Evolutionary conservation across 257 asterid species (phyloP), one percentile per base, ranked within the genome.

Genomic region (Petunia axillaris): DNA sequence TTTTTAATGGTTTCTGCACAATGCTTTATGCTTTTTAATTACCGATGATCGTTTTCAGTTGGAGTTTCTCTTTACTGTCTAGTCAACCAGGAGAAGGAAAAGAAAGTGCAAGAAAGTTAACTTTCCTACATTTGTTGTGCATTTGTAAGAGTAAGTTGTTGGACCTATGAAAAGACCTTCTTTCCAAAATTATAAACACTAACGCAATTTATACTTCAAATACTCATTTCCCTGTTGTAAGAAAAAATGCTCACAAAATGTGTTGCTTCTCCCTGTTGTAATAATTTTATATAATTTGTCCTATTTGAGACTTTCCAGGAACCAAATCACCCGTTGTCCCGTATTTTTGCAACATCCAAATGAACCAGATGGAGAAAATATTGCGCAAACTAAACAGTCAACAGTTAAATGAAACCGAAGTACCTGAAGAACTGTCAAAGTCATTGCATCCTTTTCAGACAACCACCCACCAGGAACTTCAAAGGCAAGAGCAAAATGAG

Each of bases 401-500:
- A 50, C 48, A 50, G 3, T 73, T 73, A 35, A 35, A 25, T 50
- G 77, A 73, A 73, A 48, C 60, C 3, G 8, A 7, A 64, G 60
- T 85, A 94, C 97, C 98, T 92, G 98, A 81, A 94, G 97, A 84
- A 94, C 97, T 74, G 95, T 87, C 83, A 93, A 85, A 57, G 80
- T 82, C 80, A 92, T 81, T 46, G 97, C 90, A 74, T 88, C 97
- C 84, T 90, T 87, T 76, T 84, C 92, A 16, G 88, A 78, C 50
- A 85, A 8, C 98, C 97, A 94, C 75, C 98, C 98, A 82, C 98
- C 97, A 81, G 91, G 97, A 83, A 90, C 87, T 88, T 92, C 97
- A 73, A 94, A 94, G 70, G 97, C 98, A 79, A 94, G 97, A 58
- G 97, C 95, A 86, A 94, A 92, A 90, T 94, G 98, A 80, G 98